Percentiles rank a stretch among this genome's conserved stretches.
phyloP scores from a whole-genome alignment of 129 eudicot species.

The Calendula officinalis region DNA sequence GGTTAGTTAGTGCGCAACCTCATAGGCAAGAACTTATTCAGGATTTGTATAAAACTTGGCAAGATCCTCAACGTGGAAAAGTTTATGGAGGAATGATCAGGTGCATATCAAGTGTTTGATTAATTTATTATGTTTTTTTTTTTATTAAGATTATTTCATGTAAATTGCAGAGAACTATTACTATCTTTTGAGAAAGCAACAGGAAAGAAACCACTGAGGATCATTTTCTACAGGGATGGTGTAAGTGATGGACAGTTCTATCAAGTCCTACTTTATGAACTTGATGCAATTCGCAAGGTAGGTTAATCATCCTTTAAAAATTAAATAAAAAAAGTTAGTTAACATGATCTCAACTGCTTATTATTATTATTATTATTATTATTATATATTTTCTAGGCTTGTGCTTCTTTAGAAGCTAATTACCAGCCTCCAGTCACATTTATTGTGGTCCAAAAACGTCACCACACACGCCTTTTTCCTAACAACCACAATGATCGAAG shows the following conservation, averaged over 20 bases:
- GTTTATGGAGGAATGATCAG: conserved; percentile 89
- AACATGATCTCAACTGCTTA: neutral
- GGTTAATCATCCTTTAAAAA: neutral
- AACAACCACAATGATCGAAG: conserved; percentile 64
- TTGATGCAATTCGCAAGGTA: conserved; percentile 98
- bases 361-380: conserved; percentile 22
- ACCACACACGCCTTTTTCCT: conserved; percentile 85
- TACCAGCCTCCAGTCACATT: conserved; percentile 94
- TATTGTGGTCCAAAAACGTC: conserved; percentile 93
- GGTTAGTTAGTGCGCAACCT: conserved; percentile 86
- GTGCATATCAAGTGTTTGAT: conserved; percentile 29
- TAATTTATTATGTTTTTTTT: neutral
- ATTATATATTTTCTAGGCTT: conserved; percentile 53
- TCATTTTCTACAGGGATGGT: conserved; percentile 94
- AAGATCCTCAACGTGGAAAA: conserved; percentile 73
- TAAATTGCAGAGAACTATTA: conserved; percentile 69
- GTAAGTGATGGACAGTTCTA: conserved; percentile 94
- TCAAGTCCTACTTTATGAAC: conserved; percentile 87
- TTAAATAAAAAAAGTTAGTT: neutral
- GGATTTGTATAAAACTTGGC: conserved; percentile 81
- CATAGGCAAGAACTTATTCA: conserved; percentile 93
- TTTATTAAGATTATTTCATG: neutral
- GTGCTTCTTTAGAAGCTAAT: conserved; percentile 81
- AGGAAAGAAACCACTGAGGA: conserved; percentile 73
- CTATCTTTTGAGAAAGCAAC: conserved; percentile 74